Base-by-base conservation (phyloP, 345 rosid genomes). In the Eucalyptus polybractea region DNA sequence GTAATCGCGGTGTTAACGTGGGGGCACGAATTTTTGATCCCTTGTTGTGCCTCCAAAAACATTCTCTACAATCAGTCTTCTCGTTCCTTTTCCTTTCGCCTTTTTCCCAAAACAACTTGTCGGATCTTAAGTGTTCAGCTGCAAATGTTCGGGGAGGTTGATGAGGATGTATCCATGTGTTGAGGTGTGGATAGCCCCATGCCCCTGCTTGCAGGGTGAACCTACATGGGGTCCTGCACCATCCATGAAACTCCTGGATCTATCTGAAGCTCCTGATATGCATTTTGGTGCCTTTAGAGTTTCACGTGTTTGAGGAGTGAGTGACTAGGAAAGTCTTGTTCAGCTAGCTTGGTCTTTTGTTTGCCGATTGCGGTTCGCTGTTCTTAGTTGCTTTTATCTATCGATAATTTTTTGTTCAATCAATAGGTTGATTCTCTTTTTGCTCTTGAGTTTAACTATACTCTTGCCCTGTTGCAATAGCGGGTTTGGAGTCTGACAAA, bases 31-130 rank as follows among this genome's bases (percentile, higher is more conserved):
- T 29, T 37, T 86, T 37, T 72, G 80, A 31, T 85, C 65, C 9
- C 50, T 90, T 58, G 88, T 90, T 60, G 90, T 88, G 93, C 94
- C 95, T 93, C 96, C 90, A 93, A 94, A 93, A 88, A 89, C 90
- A 65, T 90, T 86, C 90, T 89, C 92, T 49, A 93, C 45, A 92
- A 4, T 42, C 27, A 10, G 54, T 14, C 2, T 14, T 13, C 9
- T 3, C 7, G 6, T 37, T 15, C 19, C 33, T 65, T 65, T 65
- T n/a, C 76, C 37, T 15, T 17, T 33, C 2, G 58, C 2, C 29
- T 11, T 76, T 72, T 40, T 40, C 11, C 29, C 25, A 24, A 40
- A 76, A 76, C 85, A 40, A 37, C 24, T 42, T 12, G 3, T 76
- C 47, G 13, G 29, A 22, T 10, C 62, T n/a, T 9, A 13, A n/a